These are phyloP conservation scores for Xylaria digitata DNA, from an alignment of 2,329 filamentous ascomycete species.

Conservation along the genomic window DNA sequence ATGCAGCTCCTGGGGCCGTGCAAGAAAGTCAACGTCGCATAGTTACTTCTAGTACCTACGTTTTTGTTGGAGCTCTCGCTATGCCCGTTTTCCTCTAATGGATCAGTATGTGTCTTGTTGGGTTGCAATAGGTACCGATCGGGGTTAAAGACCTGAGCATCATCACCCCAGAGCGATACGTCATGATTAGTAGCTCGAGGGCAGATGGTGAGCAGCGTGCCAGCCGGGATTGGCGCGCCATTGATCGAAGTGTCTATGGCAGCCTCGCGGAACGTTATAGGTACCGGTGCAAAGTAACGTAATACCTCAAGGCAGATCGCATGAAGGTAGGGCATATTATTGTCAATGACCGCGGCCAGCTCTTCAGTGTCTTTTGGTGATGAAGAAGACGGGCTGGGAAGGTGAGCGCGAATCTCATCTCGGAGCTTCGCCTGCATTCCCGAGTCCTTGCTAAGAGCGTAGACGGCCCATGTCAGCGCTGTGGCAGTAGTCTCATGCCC, in stretches of 20 bases:
- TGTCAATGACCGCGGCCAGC: conserved; percentile 32
- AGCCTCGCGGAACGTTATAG: conserved; percentile 36
- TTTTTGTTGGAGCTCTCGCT: conserved; percentile 18
- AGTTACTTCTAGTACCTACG: conserved; percentile 34
- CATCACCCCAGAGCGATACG: conserved; percentile 36
- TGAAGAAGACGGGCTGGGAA: conserved; percentile 26
- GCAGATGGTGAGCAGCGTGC: conserved; percentile 34
- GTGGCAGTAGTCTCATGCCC: conserved; percentile 39
- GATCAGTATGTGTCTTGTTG: conserved; percentile 24
- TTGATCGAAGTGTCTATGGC: conserved; percentile 35
- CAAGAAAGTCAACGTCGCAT: conserved; percentile 39
- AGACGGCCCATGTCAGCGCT: conserved; percentile 36
- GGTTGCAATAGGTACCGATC: conserved; percentile 35
- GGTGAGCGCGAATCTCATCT: conserved; percentile 36
- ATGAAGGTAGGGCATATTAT: conserved; percentile 37
- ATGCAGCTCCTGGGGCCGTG: conserved; percentile 39
- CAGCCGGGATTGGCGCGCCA: conserved; percentile 31
- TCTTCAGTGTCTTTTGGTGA: conserved; percentile 14
- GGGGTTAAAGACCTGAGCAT: conserved; percentile 37
- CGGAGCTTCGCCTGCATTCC: conserved; percentile 38
- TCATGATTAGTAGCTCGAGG: conserved; percentile 35
- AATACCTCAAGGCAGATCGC: conserved; percentile 38
- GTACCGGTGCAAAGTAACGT: conserved; percentile 37
- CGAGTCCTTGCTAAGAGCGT: conserved; percentile 31
- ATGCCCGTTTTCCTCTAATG: conserved; percentile 21